Evolutionary conservation across 495 filamentous ascomycete species (phyloP).

Genomic region (Penicillium bialowiezense): DNA sequence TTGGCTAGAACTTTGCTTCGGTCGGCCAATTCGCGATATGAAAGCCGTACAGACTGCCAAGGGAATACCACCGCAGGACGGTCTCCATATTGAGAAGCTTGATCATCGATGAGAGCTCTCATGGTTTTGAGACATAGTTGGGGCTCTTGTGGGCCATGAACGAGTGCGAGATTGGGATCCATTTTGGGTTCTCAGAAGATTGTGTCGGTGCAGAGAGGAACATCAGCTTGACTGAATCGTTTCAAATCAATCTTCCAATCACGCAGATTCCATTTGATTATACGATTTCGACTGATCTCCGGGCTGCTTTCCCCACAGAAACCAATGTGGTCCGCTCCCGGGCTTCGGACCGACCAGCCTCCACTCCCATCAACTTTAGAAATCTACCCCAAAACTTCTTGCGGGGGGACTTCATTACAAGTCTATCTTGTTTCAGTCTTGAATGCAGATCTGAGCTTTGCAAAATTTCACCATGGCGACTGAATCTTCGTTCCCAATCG

Average conservation of each 20-base stretch:
- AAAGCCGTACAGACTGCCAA: conserved; percentile 18
- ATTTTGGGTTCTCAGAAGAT: background rate
- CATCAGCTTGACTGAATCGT: background rate
- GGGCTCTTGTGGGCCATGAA: conserved; percentile 16
- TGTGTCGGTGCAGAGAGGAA: background rate
- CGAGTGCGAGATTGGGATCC: conserved; percentile 9
- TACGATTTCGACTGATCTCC: background rate
- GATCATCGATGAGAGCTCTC: conserved; percentile 19
- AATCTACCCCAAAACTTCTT: background rate
- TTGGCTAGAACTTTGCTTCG: conserved; percentile 16
- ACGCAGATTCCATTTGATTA: background rate
- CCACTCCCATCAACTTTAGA: background rate
- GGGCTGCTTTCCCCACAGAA: background rate
- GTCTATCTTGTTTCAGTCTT: too few relatives aligned
- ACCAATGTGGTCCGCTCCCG: background rate
- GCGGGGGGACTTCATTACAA: background rate
- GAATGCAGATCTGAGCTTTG: too few relatives aligned
- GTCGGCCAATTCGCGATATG: conserved; percentile 19
- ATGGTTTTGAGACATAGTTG: conserved; percentile 15
- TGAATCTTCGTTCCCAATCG: conserved; percentile 13
- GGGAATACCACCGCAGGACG: conserved; percentile 15
- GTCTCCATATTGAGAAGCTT: conserved; percentile 7
- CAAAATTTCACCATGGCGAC: conserved; percentile 9
- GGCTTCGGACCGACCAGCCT: conserved; percentile 4
- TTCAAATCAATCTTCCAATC: background rate